Base-by-base conservation (phyloP, 1,284 basidiomycete genomes). In the Puccinia triticina region DNA sequence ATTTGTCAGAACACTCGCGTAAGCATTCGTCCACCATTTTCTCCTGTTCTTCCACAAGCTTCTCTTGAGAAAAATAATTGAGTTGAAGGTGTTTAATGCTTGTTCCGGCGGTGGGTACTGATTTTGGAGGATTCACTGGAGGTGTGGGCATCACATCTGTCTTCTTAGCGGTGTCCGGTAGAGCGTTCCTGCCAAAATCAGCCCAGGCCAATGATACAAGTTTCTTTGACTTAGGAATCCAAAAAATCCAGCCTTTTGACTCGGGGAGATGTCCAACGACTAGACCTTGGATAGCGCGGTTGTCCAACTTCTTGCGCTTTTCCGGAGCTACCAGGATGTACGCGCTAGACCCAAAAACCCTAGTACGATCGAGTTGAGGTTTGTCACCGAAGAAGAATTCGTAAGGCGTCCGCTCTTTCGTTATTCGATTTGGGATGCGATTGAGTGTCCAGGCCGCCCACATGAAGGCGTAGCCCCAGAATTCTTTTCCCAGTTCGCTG, bases 391-490 rank as follows among this genome's bases (percentile, higher is more conserved):
- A 66, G 2, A 77, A 4, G 4, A 7, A 3, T n/a, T 64, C 75
- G 26, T 40, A 61, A 5, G 75, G 75, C 18, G 55, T 77, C n/a
- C 2, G 2, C 29, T 77, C 37, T 11, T 37, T 37, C 2, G 7
- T 64, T 5, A 7, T 12, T 61, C n/a, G 4, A 55, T 77, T 77
- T 2, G 75, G 75, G 16, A 77, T 34, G 2, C 29, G 26, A 37
- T 77, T 77, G 34, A 69, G 64, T 0, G 43, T 1, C n/a, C 53
- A 55, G 8, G 16, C 12, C 4, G 77, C 61, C 43, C 43, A 50
- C 2, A 79, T 5, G 46, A 67, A 79, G 4, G 77, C 77, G 55
- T 34, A 53, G 7, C 26, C 61, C 77, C 77, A 79, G n/a, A 79
- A 79, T 2, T 11, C 26, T n/a, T 71, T 69, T 11, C 16, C n/a